Base-by-base conservation (phyloP, 202 grass and related monocot genomes). In the Bolboschoenoplectus hybrid region DNA sequence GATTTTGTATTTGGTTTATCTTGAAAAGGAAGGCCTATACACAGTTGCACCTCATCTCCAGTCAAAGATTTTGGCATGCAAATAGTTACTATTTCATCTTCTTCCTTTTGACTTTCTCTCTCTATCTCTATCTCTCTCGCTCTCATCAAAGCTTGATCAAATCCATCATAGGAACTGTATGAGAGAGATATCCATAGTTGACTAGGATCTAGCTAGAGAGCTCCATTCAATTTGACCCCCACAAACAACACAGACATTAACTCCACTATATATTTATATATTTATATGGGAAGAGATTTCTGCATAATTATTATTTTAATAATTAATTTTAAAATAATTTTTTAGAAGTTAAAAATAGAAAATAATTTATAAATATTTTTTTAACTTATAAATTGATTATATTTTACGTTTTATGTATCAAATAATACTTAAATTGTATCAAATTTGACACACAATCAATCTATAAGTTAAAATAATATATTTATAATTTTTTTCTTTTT, bases 151-250 rank as follows among this genome's bases (percentile, higher is more conserved):
- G 58, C 56, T 82, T n/a, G 40, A 67, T 50, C 62, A 82, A 82
- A 82, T 60, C 53, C 77, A 81, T 81, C 16, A 43, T 49, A 46
- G 63, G 73, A 36, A 50, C 55, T 79, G 51, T 39, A 56, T 64
- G 80, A 82, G 41, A 82, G 80, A 66, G 58, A 82, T 13, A 82
- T 82, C 26, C 40, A 82, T 47, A 82, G 60, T 82, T 82, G 80
- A 82, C 80, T 2, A 81, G 12, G 49, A 81, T 60, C 35, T 3
- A 61, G 57, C n/a, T 61, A 19, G 57, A 58, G 32, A 51, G 20
- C 67, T 82, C 63, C 58, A 41, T 82, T 51, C 46, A 16, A 34
- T 34, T 82, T 82, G 61, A 82, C 80, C 63, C 19, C 46, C 9
- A 67, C 16, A 77, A 16, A 34, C 16, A 77, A 16, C 17, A 51